These are phyloP conservation scores for Chrysosporium keratinophilum DNA, from an alignment of 2,329 filamentous ascomycete species.

Conservation along the genomic window DNA sequence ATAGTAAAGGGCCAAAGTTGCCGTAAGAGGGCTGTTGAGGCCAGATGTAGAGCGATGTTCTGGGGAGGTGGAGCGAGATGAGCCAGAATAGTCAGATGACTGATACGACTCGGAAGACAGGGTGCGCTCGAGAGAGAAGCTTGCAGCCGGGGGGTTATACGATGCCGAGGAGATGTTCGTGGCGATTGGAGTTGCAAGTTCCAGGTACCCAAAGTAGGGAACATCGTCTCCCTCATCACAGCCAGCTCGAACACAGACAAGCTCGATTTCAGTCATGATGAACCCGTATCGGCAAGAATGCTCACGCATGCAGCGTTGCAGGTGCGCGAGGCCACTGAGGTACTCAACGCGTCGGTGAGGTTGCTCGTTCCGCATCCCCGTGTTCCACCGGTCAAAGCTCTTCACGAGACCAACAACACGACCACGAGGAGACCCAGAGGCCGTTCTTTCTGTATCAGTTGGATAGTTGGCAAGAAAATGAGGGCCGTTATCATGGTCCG, in stretches of 20 bases:
- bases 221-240: slow-evolving; percentile 47
- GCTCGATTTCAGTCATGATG: slow-evolving; percentile 91
- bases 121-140: slow-evolving; percentile 7
- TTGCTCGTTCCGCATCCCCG: slow-evolving; percentile 76
- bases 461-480: slow-evolving; percentile 46
- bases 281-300: slow-evolving; percentile 90
- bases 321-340: slow-evolving; percentile 70
- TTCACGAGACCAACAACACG: slow-evolving; percentile 78
- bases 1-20: slow-evolving; percentile 52
- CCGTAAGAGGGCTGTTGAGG: slow-evolving; percentile 41
- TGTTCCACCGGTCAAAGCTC: slow-evolving; percentile 89
- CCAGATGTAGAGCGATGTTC: slow-evolving; percentile 16
- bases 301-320: slow-evolving; percentile 88
- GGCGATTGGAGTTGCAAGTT: slow-evolving; percentile 53
- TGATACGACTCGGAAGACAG: slow-evolving; percentile 24
- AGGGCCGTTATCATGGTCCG: slow-evolving; percentile 36
- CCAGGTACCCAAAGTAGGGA: slow-evolving; percentile 81
- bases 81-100: slow-evolving; percentile 25
- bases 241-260: slow-evolving; percentile 78
- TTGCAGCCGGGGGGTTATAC: slow-evolving; percentile 12
- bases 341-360: slow-evolving; percentile 82
- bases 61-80: slow-evolving; percentile 21
- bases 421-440: slow-evolving; percentile 43
- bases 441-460: slow-evolving; percentile 41
- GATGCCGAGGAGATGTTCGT: slow-evolving; percentile 37